Conservation (phyloP, 345 rosid species). For the Kandelia obovata region DNA sequence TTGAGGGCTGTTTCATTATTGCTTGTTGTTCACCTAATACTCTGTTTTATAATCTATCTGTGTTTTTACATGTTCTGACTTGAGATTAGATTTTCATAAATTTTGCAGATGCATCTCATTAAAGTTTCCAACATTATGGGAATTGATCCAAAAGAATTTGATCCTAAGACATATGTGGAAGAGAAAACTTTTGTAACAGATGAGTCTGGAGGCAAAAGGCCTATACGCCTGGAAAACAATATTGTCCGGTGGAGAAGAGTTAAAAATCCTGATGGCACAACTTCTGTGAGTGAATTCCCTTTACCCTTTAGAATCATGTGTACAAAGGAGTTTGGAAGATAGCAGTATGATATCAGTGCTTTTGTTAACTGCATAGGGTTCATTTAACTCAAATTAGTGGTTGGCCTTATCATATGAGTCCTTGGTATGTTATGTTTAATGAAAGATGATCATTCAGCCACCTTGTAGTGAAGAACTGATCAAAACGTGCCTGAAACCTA, state of each 20-base stretch:
- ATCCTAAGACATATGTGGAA: slow-evolving; percentile 87
- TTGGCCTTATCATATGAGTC: neutral
- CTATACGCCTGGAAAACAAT: slow-evolving; percentile 85
- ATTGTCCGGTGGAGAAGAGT: slow-evolving; percentile 84
- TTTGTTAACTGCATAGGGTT: neutral
- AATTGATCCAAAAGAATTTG: slow-evolving; percentile 85
- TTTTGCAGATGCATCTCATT: slow-evolving; percentile 81
- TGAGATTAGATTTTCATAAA: neutral
- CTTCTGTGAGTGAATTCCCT: slow-evolving; percentile 54
- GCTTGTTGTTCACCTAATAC: neutral
- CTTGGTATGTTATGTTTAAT: too few relatives aligned
- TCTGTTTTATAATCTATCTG: neutral
- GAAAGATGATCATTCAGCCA: too few relatives aligned
- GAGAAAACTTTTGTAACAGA: slow-evolving; percentile 82
- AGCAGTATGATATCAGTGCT: neutral
- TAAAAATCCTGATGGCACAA: slow-evolving; percentile 60
- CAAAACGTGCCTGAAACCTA: neutral
- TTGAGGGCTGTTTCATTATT: too few relatives aligned
- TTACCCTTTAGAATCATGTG: too few relatives aligned
- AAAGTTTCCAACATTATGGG: slow-evolving; percentile 98
- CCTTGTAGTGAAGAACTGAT: neutral
- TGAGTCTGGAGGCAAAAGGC: slow-evolving; percentile 74
- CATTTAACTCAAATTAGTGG: neutral
- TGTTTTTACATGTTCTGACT: neutral
- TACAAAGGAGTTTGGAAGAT: neutral